Evolutionary conservation across 805 yeast species (phyloP), one percentile per base, ranked within the genome.

Genomic region (Yarrowia sp.): DNA sequence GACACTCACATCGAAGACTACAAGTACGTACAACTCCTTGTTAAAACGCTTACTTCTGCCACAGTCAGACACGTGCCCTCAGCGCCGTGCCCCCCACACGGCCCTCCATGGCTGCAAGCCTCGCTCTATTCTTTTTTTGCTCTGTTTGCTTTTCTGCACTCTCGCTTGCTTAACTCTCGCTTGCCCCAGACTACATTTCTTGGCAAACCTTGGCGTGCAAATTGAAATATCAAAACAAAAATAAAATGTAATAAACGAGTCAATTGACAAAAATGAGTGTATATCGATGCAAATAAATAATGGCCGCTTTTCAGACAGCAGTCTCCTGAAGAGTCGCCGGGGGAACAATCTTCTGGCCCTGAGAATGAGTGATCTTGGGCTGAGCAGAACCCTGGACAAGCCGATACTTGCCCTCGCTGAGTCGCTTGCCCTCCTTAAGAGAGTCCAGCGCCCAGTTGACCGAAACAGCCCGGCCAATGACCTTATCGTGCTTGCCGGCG

Each of bases 401-500:
- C 15, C 66, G 15, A 14, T 61, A 61, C 20, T 44, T 19, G 15
- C 38, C 53, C 43, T 61, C 66, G 14, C 17, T 12, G 8, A 46
- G 14, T 9, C 66, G 30, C 39, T 39, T 44, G 15, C 66, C 66
- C 30, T 46, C n/a, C 38, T 61, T 61, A 17, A 61, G 15, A n/a
- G 42, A 36, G 55, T 61, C 66, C 43, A 61, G 12, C 20, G 55
- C 66, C 66, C 66, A 61, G 30, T 44, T 20, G 1, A 47, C 66
- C 12, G 36, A 20, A 8, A 61, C 66, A 3, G 55, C 55, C 10
- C 66, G 3, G 5, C 42, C 33, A 5, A 47, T 47, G n/a, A 46
- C n/a, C 38, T 46, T 61, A 30, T 61, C 46, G 44, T 61, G 66
- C 20, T 61, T 61, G 2, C 55, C 66, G 8, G 66, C 66, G 7